Base-by-base conservation (phyloP, 306 rosid species). In the Rubus idaeus region DNA sequence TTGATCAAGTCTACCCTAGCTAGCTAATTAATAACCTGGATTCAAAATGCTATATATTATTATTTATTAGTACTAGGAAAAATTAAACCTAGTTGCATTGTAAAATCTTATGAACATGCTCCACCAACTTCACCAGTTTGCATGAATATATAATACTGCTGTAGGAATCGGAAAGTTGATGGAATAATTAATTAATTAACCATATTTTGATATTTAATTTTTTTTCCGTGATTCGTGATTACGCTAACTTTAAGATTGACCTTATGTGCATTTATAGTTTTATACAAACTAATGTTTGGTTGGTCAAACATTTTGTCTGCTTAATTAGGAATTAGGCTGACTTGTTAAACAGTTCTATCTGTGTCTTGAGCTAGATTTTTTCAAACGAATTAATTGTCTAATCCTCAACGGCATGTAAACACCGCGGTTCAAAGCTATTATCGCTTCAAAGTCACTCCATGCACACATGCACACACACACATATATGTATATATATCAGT, bases 381-480 rank as follows among this genome's bases (percentile, higher is more conserved):
- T 62, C 68, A 1, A 62, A 62, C 44, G 35, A 9, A 5, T 26
- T 5, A 9, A 5, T 26, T 5, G 42, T 18, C 42, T 26, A 13
- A 35, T 30, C 67, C 44, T 62, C 44, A 26, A 62, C 4, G 20
- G 16, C 13, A 30, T 30, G 2, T 35, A 62, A 14, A 62, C 63
- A 23, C 68, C 11, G 20, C 45, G 45, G 44, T 61, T 61, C 21
- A 35, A 35, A 37, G 70, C 47, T 39, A 14, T 17, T n/a, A 65
- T 65, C 47, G 18, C 70, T 65, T 65, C 50, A 40, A 41, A 65
- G 7, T 17, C 50, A 65, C 70, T 65, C 70, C 49, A 65, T 40
- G 30, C 26, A 23, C 26, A 23, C 1, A 23, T 23, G n/a, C n/a
- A n/a, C n/a, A n/a, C n/a, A n/a, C n/a, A n/a, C n/a, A n/a, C n/a